Conservation (phyloP, 257 asterid genomes). For the Solanum medicagineum region DNA sequence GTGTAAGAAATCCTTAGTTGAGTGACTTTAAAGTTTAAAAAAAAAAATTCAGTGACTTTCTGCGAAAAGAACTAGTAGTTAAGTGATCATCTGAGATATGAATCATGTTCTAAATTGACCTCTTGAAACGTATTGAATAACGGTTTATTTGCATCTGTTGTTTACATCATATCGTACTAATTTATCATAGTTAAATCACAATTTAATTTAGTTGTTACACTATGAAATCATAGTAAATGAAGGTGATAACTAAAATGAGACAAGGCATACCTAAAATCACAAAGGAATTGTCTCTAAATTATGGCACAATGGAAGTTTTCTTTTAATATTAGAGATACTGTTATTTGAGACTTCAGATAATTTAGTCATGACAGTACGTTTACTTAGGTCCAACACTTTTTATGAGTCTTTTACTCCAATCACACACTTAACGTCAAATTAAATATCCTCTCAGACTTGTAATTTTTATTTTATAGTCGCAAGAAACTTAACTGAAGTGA, state of each 20-base stretch:
- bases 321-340: neutral
- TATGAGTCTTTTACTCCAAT: neutral
- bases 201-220: neutral
- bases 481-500: neutral
- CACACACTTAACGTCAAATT: neutral
- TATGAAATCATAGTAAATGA: neutral
- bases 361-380: neutral
- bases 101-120: neutral
- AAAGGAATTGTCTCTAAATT: neutral
- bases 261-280: neutral
- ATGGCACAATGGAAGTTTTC: neutral
- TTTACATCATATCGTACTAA: neutral
- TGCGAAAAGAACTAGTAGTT: no score
- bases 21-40: no score
- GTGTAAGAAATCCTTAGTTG: no score
- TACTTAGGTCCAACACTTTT: neutral
- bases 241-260: neutral
- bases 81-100: no score
- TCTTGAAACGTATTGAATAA: neutral
- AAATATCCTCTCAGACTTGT: neutral
- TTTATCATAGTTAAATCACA: neutral
- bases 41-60: no score
- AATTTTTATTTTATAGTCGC: neutral
- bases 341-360: neutral
- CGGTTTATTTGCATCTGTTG: neutral